Evolutionary conservation across 2,329 filamentous ascomycete species (phyloP), one percentile per base, ranked within the genome.

Genomic region (Colletotrichum tropicale): DNA sequence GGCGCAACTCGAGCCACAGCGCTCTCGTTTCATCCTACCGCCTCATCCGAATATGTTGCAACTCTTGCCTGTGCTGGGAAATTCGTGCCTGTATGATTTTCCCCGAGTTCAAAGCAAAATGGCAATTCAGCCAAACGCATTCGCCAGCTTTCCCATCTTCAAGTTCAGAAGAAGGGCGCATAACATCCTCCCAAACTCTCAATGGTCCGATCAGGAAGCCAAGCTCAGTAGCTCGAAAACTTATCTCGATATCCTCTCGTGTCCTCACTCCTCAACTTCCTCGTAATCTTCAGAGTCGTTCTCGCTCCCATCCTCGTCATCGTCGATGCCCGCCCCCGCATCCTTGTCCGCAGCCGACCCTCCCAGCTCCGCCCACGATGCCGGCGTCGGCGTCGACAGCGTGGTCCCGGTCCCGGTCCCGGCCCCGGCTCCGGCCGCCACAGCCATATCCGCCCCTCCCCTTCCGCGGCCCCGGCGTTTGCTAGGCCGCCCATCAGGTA

Each of bases 321-420:
- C 74, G 28, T 71, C 70, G 15, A 73, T 61, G 36, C 60, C 77
- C 34, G 24, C 60, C 28, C 64, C 77, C 34, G 26, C 56, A 36
- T 38, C 66, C 38, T 58, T 32, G 24, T 65, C 67, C 21, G 77
- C 79, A 3, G 79, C 77, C 28, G 67, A 71, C 12, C 67, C 77
- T 4, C 76, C 67, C 18, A 86, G 71, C 18, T 85, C 84, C 8
- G 81, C 79, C 85, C 84, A 86, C 32, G 77, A 80, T 6, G 68
- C 75, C 8, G 84, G 85, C 10, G 85, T 86, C 3, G 83, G 82
- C 15, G 79, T 84, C 8, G 84, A 85, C 48, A 84, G 60, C 18
- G 69, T 1, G 66, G 55, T 16, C 15, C 52, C 58, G 0, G 28
- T 3, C 0, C 43, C 43, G n/a, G 64, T 12, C 4, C 43, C 61